A percentile compares a stretch with the other conserved stretches of the same genome.
Conservation (phyloP, 192 early-diverging fungal species). For the Podila epigama region DNA sequence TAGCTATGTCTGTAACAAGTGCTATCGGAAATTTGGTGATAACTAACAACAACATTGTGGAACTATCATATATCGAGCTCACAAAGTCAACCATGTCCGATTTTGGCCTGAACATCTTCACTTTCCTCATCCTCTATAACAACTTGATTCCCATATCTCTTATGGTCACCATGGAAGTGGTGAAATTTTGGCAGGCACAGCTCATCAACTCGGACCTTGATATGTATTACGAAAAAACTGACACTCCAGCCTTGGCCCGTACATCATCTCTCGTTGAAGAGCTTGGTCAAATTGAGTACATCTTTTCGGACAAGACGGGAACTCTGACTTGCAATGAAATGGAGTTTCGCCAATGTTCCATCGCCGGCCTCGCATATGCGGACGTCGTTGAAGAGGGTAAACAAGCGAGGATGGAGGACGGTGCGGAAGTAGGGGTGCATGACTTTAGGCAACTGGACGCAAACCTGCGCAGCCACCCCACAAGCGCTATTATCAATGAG, state of each 20-base stretch:
- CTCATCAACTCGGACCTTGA: constrained; percentile 94
- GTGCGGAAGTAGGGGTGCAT: constrained; percentile 70
- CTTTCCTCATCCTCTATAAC: constrained; percentile 98
- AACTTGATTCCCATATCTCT: constrained; percentile 98
- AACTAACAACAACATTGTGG: constrained; percentile 41
- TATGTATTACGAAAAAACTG: constrained; percentile 93
- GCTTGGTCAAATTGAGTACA: constrained; percentile 96
- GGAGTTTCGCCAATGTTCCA: constrained; percentile 89
- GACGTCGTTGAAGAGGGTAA: constrained; percentile 91
- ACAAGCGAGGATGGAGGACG: constrained; percentile 77
- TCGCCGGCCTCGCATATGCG: constrained; percentile 91
- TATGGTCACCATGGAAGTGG: constrained; percentile 98
- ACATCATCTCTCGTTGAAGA: constrained; percentile 96
- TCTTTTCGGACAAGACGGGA: constrained; percentile 96
- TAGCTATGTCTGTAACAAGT: constrained; percentile 85
- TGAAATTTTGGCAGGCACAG: constrained; percentile 89
- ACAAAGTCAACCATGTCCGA: constrained; percentile 40
- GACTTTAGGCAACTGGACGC: constrained; percentile 68
- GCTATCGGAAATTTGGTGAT: constrained; percentile 82
- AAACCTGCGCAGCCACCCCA: constrained; percentile 64
- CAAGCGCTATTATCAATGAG: constrained; percentile 77
- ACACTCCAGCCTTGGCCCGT: constrained; percentile 92
- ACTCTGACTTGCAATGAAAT: constrained; percentile 90
- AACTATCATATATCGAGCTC: constrained; percentile 28
- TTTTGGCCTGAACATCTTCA: constrained; percentile 91